phyloP scores from a whole-genome alignment of 805 yeast species.

The Danielia reshetovae region DNA sequence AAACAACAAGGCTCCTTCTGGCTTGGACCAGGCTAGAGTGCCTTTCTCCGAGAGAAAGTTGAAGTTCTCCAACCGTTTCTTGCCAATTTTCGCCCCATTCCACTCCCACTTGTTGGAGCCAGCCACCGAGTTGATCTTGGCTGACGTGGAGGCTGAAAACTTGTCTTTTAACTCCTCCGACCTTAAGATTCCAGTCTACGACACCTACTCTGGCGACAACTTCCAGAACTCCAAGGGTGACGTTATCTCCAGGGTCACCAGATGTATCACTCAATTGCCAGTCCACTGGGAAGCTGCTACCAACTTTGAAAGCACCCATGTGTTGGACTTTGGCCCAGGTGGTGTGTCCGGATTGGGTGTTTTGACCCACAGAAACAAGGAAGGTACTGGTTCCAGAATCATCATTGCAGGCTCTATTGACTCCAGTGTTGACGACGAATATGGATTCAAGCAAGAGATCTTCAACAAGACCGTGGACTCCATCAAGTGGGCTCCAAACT shows the following conservation, averaged over 20 bases:
- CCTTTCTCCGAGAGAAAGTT: conserved; percentile 93
- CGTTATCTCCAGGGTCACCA: conserved; percentile 64
- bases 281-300: conserved; percentile 96
- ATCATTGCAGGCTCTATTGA: conserved; percentile 92
- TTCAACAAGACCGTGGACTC: conserved; percentile 66
- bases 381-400: conserved; percentile 95
- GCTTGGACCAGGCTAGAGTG: conserved; percentile 90
- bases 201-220: conserved; percentile 82
- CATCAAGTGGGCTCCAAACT: conserved; percentile 80
- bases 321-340: conserved; percentile 98
- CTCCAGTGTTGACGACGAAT: conserved; percentile 65
- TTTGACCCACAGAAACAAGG: conserved; percentile 94
- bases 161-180: conserved; percentile 53
- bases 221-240: conserved; percentile 47
- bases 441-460: conserved; percentile 93
- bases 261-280: conserved; percentile 81
- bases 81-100: conserved; percentile 96
- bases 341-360: conserved; percentile 96
- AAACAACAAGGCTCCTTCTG: conserved; percentile 91
- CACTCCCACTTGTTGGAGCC: conserved; percentile 81
- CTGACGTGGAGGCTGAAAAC: conserved; percentile 53
- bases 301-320: conserved; percentile 74
- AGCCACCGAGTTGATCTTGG: conserved; percentile 63
- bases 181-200: conserved; percentile 82
- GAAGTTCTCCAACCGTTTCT: conserved; percentile 86